phyloP scores from a whole-genome alignment of 2,329 filamentous ascomycete genomes.

The Paracamarosporium sp. region DNA sequence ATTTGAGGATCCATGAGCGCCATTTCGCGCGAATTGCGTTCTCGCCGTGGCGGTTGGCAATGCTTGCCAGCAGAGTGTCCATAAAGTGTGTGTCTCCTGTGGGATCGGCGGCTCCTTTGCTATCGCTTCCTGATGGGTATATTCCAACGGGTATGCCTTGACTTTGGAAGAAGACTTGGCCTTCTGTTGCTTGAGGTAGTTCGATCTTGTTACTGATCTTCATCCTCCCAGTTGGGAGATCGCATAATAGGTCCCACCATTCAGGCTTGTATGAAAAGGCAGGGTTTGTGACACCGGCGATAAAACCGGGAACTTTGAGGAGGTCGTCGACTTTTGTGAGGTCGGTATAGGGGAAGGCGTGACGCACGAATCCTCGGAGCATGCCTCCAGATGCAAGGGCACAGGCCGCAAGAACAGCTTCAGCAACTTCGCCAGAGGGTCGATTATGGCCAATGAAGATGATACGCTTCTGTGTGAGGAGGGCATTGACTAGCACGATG shows the following conservation, averaged over 20 bases:
- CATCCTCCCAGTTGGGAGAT: constrained; percentile 88
- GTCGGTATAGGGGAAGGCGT: constrained; percentile 98
- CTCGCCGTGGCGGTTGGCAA: constrained; percentile 83
- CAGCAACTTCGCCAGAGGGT: constrained; percentile 93
- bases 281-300: constrained; percentile 96
- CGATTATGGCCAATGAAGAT: constrained; percentile 96
- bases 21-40: constrained; percentile 90
- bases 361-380: constrained; percentile 90
- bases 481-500: constrained; percentile 90
- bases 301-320: constrained; percentile 94
- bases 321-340: constrained; percentile 97
- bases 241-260: constrained; percentile 98
- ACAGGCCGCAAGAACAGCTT: constrained; percentile 97
- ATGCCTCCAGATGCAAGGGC: constrained; percentile 90
- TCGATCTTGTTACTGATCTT: constrained; percentile 94
- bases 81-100: constrained; percentile 92
- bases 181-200: constrained; percentile 79
- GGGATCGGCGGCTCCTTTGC: constrained; percentile 62
- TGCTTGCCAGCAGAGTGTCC: constrained; percentile 81
- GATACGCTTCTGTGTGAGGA: constrained; percentile 94
- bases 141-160: constrained; percentile 52
- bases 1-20: constrained; percentile 93
- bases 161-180: constrained; percentile 85
- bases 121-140: constrained; percentile 31
- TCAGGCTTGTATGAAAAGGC: constrained; percentile 93